These are phyloP conservation scores for Phytophthora vignae DNA, from an alignment of 352 stramenopile genomes.

Conservation along the genomic window DNA sequence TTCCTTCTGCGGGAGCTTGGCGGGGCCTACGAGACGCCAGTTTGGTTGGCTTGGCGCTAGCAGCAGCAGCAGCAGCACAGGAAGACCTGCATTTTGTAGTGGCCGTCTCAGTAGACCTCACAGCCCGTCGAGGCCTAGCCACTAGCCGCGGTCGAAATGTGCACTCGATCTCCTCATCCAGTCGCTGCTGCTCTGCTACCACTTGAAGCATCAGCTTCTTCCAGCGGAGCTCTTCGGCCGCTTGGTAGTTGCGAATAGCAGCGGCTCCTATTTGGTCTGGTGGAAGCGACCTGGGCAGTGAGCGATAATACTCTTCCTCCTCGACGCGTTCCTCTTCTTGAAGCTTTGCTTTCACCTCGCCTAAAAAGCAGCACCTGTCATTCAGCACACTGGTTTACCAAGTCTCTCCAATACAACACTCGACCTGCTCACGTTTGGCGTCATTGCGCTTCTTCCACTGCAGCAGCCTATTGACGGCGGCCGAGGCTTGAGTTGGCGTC, in stretches of 20 bases:
- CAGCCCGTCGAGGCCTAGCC: slow-evolving; percentile 6
- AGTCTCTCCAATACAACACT: neutral
- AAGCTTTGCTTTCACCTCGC: slow-evolving; percentile 24
- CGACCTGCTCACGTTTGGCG: slow-evolving; percentile 22
- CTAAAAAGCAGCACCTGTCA: slow-evolving; percentile 11
- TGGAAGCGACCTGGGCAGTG: slow-evolving; percentile 30
- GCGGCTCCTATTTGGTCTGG: slow-evolving; percentile 31
- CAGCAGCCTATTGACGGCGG: slow-evolving; percentile 19
- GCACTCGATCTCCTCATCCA: slow-evolving; percentile 34
- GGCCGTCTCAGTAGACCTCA: neutral
- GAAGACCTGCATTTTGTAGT: slow-evolving; percentile 6
- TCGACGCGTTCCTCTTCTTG: slow-evolving; percentile 28
- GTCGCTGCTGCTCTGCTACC: slow-evolving; percentile 34
- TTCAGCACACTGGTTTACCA: neutral
- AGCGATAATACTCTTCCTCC: slow-evolving; percentile 37
- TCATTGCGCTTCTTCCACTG: slow-evolving; percentile 30
- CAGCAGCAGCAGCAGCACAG: slow-evolving; percentile 1
- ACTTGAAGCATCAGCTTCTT: slow-evolving; percentile 42
- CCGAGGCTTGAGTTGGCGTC: slow-evolving; percentile 11
- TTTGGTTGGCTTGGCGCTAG: neutral
- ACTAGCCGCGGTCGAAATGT: slow-evolving; percentile 46
- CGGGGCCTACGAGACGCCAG: neutral
- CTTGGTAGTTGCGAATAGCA: slow-evolving; percentile 48
- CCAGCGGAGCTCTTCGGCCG: slow-evolving; percentile 40
- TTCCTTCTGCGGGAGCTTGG: neutral